A percentile compares a stretch with the other conserved stretches of the same genome.
phyloP scores from a whole-genome alignment of 768 basidiomycete species.

The Royoungia palumana region DNA sequence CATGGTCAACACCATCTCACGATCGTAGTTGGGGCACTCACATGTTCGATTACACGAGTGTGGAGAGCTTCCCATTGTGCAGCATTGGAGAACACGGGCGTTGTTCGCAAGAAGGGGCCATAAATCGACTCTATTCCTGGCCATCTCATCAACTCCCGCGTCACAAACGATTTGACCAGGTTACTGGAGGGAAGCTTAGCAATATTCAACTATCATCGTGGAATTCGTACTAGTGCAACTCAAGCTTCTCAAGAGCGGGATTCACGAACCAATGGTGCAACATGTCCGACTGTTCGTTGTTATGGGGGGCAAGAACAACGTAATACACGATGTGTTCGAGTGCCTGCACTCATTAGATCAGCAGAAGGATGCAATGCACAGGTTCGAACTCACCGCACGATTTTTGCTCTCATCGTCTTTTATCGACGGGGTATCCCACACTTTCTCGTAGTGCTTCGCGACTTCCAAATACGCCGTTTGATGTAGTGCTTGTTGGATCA shows the following conservation, averaged over 20 bases:
- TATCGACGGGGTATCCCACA: constrained; percentile 96
- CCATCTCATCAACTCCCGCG: constrained; percentile 94
- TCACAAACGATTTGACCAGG: constrained; percentile 90
- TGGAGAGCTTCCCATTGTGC: constrained; percentile 95
- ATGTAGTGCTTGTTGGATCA: constrained; percentile 92
- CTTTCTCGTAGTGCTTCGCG: constrained; percentile 92
- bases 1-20: not conserved
- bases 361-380: constrained; percentile 1
- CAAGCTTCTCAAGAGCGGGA: constrained; percentile 74
- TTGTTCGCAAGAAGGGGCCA: constrained; percentile 76
- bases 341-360: constrained; percentile 49
- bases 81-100: constrained; percentile 72
- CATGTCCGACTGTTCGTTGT: constrained; percentile 98
- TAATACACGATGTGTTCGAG: constrained; percentile 95
- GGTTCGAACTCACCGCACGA: constrained; percentile 48
- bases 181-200: constrained; percentile 51
- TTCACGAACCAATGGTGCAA: constrained; percentile 81
- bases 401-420: constrained; percentile 79
- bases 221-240: constrained; percentile 74
- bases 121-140: constrained; percentile 88
- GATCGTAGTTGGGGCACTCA: constrained; percentile 35
- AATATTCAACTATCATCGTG: not conserved
- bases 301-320: constrained; percentile 87
- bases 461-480: constrained; percentile 86
- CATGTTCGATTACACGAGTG: constrained; percentile 94